Conservation (phyloP, 2,329 filamentous ascomycete genomes). For the Akanthomyces lecanii region DNA sequence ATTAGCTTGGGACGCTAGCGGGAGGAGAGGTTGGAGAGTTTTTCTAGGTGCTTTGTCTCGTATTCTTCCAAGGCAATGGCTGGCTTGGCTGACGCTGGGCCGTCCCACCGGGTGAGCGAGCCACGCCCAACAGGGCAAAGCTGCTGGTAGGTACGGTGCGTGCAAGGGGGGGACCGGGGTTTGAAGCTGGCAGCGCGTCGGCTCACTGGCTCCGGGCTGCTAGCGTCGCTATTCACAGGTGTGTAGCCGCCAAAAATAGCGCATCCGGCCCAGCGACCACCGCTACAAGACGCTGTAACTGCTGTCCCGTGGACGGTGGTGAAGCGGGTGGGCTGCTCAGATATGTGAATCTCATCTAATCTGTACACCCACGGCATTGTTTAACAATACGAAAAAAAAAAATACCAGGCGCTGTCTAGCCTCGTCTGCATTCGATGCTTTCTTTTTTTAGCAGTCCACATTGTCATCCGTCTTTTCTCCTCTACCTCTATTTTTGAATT, state of each 20-base stretch:
- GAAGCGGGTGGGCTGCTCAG: background rate
- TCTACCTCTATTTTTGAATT: background rate
- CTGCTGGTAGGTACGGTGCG: background rate
- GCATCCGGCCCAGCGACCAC: background rate
- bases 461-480: background rate
- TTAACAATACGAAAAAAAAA: slow-evolving; percentile 2
- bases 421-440: background rate
- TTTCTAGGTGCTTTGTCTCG: background rate
- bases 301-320: too few relatives aligned
- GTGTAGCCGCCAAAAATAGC: background rate
- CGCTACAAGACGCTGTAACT: background rate
- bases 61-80: slow-evolving; percentile 16
- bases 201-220: too few relatives aligned
- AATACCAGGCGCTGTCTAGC: background rate
- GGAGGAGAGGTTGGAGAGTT: background rate
- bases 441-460: background rate
- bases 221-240: background rate
- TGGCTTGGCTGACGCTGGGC: slow-evolving; percentile 15
- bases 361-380: background rate
- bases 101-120: background rate
- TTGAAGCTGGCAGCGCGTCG: too few relatives aligned
- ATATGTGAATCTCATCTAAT: background rate
- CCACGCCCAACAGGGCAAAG: background rate
- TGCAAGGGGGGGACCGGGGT: too few relatives aligned
- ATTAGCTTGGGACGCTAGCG: background rate